Percentiles rank a stretch among this genome's conserved stretches.
Conservation (phyloP, 2,329 filamentous ascomycete species). For the Fusarium papillatum region DNA sequence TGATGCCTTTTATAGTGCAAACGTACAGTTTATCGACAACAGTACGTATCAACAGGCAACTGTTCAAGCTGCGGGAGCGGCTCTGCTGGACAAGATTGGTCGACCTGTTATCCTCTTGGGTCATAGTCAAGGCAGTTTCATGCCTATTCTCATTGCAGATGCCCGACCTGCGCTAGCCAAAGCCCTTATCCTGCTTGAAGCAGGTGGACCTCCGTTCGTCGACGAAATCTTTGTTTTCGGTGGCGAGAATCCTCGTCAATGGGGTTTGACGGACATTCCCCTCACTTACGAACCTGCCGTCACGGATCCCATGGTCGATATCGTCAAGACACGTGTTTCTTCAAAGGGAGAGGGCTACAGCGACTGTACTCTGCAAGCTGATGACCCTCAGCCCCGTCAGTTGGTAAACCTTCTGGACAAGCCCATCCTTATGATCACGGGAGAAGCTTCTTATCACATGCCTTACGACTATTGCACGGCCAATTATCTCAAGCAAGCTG, state of each 20-base stretch:
- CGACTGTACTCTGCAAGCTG: conserved; percentile 34
- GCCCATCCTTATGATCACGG: conserved; percentile 38
- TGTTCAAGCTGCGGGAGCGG: conserved; percentile 48
- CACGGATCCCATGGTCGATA: conserved; percentile 20
- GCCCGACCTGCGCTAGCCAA: conserved; percentile 55
- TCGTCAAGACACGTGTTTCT: conserved; percentile 19
- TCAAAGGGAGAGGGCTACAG: conserved; percentile 13
- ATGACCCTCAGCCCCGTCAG: conserved; percentile 19
- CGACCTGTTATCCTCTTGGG: conserved; percentile 55
- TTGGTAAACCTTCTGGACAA: conserved; percentile 51
- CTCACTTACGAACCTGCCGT: conserved; percentile 60
- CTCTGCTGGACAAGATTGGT: conserved; percentile 58
- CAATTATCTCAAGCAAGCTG: conserved; percentile 36
- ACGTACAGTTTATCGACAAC: conserved; percentile 40
- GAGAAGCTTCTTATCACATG: conserved; percentile 34
- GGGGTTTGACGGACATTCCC: conserved; percentile 63
- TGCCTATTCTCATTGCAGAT: conserved; percentile 47
- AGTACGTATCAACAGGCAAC: conserved; percentile 32
- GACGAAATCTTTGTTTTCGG: conserved; percentile 56
- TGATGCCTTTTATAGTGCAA: conserved; percentile 41
- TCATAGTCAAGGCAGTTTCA: conserved; percentile 61
- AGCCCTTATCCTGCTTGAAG: conserved; percentile 59
- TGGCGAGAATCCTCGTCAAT: conserved; percentile 51
- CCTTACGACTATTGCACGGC: conserved; percentile 40
- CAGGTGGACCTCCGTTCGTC: conserved; percentile 61